phyloP scores from a whole-genome alignment of 2,329 filamentous ascomycete genomes.

The Tolypocladium guangdongense region DNA sequence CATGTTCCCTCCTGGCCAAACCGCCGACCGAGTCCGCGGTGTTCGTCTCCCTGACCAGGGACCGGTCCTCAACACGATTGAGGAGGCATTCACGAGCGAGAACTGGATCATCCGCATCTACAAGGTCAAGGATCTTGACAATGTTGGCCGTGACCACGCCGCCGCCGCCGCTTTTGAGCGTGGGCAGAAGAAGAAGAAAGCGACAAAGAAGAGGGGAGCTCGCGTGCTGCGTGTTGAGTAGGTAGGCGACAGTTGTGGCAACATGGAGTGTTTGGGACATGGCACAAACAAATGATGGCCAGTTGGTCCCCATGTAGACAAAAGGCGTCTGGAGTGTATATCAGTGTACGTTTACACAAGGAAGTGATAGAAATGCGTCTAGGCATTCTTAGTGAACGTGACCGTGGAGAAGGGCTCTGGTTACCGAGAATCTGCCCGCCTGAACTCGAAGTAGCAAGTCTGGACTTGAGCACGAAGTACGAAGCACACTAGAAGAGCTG shows the following conservation, averaged over 20 bases:
- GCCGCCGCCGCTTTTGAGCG: constrained; percentile 59
- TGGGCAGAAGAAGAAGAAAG: constrained; percentile 76
- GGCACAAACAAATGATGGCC: constrained; percentile 8
- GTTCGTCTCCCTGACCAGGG: constrained; percentile 70
- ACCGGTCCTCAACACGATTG: constrained; percentile 76
- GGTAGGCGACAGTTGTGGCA: constrained; percentile 27
- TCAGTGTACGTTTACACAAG: constrained; percentile 21
- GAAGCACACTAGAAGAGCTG: neutral
- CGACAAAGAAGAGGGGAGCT: constrained; percentile 59
- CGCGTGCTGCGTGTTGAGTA: constrained; percentile 64
- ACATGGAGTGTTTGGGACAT: constrained; percentile 5
- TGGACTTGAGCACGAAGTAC: neutral
- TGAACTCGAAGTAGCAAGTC: neutral
- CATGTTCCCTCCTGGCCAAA: constrained; percentile 87
- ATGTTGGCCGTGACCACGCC: constrained; percentile 80
- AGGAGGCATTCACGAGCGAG: constrained; percentile 97
- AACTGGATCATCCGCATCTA: constrained; percentile 99
- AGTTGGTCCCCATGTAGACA: neutral
- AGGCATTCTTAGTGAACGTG: neutral
- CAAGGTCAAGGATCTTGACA: constrained; percentile 99
- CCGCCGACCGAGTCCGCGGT: constrained; percentile 78
- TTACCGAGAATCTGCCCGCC: neutral
- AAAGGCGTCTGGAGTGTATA: constrained; percentile 23
- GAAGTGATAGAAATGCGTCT: constrained; percentile 4
- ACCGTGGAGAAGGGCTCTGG: neutral